Conservation (phyloP, 2,329 filamentous ascomycete genomes). For the Colletotrichum salicis region DNA sequence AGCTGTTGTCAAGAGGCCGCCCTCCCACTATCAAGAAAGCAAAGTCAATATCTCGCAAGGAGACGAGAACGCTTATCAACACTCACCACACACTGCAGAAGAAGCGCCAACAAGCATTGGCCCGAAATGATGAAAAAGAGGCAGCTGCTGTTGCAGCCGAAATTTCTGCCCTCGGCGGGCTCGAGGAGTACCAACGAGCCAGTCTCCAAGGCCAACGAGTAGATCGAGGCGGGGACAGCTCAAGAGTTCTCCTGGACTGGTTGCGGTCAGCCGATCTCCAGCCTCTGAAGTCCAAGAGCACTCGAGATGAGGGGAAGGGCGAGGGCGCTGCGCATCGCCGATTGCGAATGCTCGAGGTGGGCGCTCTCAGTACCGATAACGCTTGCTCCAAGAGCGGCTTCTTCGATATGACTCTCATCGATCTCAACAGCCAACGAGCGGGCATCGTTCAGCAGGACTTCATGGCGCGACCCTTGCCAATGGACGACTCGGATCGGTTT, state of each 20-base stretch:
- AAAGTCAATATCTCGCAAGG: slow-evolving; percentile 71
- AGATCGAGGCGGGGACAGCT: slow-evolving; percentile 75
- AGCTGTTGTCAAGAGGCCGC: slow-evolving; percentile 59
- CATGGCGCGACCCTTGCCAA: slow-evolving; percentile 84
- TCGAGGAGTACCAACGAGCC: slow-evolving; percentile 73
- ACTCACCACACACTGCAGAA: slow-evolving; percentile 74
- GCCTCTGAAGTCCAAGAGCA: slow-evolving; percentile 34
- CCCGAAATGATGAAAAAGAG: slow-evolving; percentile 61
- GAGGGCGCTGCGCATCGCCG: not conserved
- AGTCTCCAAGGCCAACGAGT: slow-evolving; percentile 75
- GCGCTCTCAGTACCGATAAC: slow-evolving; percentile 85
- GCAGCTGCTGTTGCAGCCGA: slow-evolving; percentile 60
- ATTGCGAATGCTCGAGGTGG: slow-evolving; percentile 84
- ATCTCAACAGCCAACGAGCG: slow-evolving; percentile 85
- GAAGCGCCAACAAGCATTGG: slow-evolving; percentile 64
- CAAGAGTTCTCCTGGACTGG: slow-evolving; percentile 72
- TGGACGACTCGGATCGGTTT: slow-evolving; percentile 71
- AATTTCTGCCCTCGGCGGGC: slow-evolving; percentile 68
- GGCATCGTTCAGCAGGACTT: slow-evolving; percentile 92
- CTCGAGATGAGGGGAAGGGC: not conserved
- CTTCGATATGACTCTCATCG: slow-evolving; percentile 85
- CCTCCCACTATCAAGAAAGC: slow-evolving; percentile 64
- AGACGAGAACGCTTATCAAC: slow-evolving; percentile 73
- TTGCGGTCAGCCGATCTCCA: slow-evolving; percentile 51
- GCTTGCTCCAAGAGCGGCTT: slow-evolving; percentile 78